These are phyloP conservation scores for Boletus tomentosulus DNA, from an alignment of 768 basidiomycete genomes.

Conservation along the genomic window DNA sequence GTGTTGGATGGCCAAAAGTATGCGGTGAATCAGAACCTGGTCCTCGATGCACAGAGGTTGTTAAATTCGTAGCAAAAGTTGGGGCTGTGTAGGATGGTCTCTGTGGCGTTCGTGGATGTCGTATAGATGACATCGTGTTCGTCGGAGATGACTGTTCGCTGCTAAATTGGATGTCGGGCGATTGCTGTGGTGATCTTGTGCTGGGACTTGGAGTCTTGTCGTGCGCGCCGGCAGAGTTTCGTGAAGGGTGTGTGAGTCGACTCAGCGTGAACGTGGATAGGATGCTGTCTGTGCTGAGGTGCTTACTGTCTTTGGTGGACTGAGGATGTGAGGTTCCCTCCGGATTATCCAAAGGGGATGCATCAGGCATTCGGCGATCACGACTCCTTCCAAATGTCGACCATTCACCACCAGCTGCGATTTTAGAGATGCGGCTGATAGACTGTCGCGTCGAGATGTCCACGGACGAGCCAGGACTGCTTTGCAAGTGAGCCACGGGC, in stretches of 20 bases:
- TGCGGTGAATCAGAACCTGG: conserved; percentile 33
- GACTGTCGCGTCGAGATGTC: conserved; percentile 13
- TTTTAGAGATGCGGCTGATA: conserved; percentile 11
- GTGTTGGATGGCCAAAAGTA: conserved; percentile 40
- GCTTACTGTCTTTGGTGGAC: conserved; percentile 15
- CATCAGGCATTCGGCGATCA: conserved; percentile 11
- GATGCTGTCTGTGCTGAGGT: conserved; percentile 14
- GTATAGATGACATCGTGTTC: conserved; percentile 25
- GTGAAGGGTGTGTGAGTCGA: conserved; percentile 17
- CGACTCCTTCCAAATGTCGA: conserved; percentile 34
- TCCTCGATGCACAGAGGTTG: conserved; percentile 27
- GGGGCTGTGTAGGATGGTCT: conserved; percentile 18
- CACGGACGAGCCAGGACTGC: not conserved
- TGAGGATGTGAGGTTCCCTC: conserved; percentile 15
- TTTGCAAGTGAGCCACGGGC: not conserved
- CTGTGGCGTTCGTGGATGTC: conserved; percentile 25
- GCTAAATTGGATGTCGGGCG: conserved; percentile 12
- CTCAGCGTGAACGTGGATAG: conserved; percentile 18
- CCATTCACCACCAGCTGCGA: conserved; percentile 27
- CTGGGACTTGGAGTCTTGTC: conserved; percentile 10
- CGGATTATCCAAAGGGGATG: conserved; percentile 10
- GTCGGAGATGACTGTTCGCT: conserved; percentile 31
- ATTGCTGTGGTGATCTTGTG: conserved; percentile 17
- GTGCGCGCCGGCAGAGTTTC: conserved; percentile 5
- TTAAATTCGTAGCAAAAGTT: conserved; percentile 16